phyloP scores from a whole-genome alignment of 169 alveolate genomes.

The Besnoitia besnoiti region DNA sequence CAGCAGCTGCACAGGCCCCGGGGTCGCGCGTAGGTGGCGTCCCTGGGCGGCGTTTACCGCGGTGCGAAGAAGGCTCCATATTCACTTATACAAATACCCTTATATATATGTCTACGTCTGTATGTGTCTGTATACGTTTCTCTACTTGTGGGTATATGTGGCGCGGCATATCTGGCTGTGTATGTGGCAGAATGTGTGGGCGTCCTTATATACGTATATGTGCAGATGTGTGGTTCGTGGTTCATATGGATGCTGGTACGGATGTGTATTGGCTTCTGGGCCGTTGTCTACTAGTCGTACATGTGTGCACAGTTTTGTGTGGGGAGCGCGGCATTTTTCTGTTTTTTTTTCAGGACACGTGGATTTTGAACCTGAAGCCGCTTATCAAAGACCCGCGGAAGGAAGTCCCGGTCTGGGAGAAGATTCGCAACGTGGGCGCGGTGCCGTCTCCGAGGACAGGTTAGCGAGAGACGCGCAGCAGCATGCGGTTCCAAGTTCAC shows the following conservation, averaged over 20 bases:
- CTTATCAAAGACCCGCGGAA: slow-evolving; percentile 41
- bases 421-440: slow-evolving; percentile 58
- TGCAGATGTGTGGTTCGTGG: neutral
- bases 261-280: neutral
- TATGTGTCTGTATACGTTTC: neutral
- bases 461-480: neutral
- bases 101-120: neutral
- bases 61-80: too few relatives aligned
- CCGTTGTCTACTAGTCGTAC: slow-evolving; percentile 69
- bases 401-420: slow-evolving; percentile 67
- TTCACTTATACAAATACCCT: neutral
- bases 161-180: too few relatives aligned
- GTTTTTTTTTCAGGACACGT: slow-evolving; percentile 77
- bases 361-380: slow-evolving; percentile 87
- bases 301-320: neutral
- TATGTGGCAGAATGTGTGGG: neutral
- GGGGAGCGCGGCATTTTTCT: neutral
- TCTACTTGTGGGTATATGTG: too few relatives aligned
- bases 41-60: too few relatives aligned
- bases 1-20: too few relatives aligned
- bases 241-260: neutral
- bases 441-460: slow-evolving; percentile 70
- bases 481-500: neutral
- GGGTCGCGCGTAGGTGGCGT: too few relatives aligned
- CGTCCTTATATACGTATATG: neutral